Evolutionary conservation across 2,329 filamentous ascomycete species (phyloP).

Genomic region (Penicillium sp.): DNA sequence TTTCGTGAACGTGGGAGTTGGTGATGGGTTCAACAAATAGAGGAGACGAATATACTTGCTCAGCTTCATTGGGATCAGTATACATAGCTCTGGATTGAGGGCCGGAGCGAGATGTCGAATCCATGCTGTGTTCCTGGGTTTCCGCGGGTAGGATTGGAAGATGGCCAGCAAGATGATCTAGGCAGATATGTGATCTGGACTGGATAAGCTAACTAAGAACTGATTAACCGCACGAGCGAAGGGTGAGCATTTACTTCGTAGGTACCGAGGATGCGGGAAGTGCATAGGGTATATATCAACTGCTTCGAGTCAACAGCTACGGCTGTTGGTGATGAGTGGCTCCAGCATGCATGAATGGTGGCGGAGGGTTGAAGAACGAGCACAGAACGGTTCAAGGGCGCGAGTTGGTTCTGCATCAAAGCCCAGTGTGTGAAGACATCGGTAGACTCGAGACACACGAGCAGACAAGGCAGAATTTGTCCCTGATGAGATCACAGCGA

Average conservation of each 20-base stretch:
- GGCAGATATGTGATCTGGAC: neutral
- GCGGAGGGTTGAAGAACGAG: constrained; percentile 22
- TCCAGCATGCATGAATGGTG: constrained; percentile 22
- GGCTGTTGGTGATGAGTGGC: constrained; percentile 17
- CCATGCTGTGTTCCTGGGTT: constrained; percentile 8
- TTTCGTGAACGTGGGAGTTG: constrained; percentile 12
- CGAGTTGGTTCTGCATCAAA: constrained; percentile 22
- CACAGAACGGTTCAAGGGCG: constrained; percentile 20
- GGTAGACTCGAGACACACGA: constrained; percentile 21
- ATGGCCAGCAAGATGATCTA: neutral
- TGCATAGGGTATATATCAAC: constrained; percentile 20
- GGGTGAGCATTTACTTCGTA: too few relatives aligned
- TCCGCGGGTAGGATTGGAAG: constrained; percentile 1
- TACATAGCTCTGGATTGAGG: constrained; percentile 6
- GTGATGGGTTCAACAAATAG: constrained; percentile 2
- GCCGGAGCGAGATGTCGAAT: constrained; percentile 4
- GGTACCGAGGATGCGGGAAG: too few relatives aligned
- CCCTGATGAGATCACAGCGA: constrained; percentile 14
- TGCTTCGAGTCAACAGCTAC: constrained; percentile 17
- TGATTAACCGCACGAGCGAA: too few relatives aligned
- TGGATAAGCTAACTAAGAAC: neutral
- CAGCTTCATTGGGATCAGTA: constrained; percentile 7
- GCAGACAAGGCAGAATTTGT: constrained; percentile 34
- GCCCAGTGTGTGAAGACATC: constrained; percentile 18
- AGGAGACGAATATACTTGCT: constrained; percentile 21